Evolutionary conservation across 768 basidiomycete species (phyloP).

Genomic region (Termitomyces eurrhizus): DNA sequence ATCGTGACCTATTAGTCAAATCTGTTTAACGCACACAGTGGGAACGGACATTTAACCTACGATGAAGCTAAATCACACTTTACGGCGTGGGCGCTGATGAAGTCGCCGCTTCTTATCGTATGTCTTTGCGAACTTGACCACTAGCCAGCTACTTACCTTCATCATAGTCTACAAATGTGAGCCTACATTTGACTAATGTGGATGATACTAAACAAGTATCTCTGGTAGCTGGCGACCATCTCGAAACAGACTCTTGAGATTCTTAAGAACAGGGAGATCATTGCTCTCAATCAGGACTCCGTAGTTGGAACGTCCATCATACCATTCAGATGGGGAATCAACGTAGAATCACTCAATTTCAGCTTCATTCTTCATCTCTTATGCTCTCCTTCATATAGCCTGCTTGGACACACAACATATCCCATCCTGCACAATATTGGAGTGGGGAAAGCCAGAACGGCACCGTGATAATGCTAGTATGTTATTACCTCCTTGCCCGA

Average conservation of each 20-base stretch:
- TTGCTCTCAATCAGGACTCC: constrained; percentile 68
- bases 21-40: constrained; percentile 30
- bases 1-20: background rate
- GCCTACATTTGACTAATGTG: background rate
- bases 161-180: constrained; percentile 15
- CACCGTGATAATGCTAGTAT: constrained; percentile 61
- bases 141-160: background rate
- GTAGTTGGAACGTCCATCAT: constrained; percentile 59
- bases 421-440: constrained; percentile 63
- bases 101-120: constrained; percentile 49
- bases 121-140: constrained; percentile 8
- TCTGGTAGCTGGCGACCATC: constrained; percentile 36
- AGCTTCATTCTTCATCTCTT: background rate
- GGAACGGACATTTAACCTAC: constrained; percentile 57
- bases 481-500: constrained; percentile 8
- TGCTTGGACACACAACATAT: constrained; percentile 35
- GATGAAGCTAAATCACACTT: constrained; percentile 71
- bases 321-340: constrained; percentile 68
- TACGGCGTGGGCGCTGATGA: constrained; percentile 71
- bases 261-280: constrained; percentile 58
- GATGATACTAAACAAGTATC: background rate
- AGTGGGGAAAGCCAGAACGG: constrained; percentile 59
- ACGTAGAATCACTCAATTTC: constrained; percentile 32
- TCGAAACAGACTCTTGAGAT: constrained; percentile 51
- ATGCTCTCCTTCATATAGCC: constrained; percentile 17